Percentiles rank a stretch among this genome's conserved stretches.
Conservation (phyloP, 306 rosid genomes). For the Glycine soja region DNA sequence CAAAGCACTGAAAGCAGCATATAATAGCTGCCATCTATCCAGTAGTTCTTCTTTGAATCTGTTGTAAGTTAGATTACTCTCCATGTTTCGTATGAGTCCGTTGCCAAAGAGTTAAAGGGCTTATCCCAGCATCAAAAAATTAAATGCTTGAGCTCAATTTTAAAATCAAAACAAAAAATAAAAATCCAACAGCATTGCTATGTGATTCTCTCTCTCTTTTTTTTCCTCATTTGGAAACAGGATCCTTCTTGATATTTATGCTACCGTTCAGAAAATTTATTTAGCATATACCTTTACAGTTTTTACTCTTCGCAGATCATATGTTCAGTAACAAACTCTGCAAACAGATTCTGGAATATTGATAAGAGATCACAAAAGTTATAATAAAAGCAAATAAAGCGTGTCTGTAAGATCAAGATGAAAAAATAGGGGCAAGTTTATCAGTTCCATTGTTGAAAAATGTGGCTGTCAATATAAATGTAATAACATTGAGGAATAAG, state of each 20-base stretch:
- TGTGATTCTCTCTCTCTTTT: background rate
- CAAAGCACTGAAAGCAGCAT: background rate
- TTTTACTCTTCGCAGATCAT: too few relatives aligned
- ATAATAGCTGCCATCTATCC: background rate
- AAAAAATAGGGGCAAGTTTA: constrained; percentile 5
- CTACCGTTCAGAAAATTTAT: too few relatives aligned
- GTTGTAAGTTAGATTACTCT: background rate
- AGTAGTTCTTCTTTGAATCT: background rate
- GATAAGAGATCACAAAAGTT: background rate
- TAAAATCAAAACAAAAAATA: background rate
- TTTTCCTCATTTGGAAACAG: background rate
- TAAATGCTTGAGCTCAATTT: background rate
- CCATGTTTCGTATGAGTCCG: background rate
- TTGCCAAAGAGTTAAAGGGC: background rate
- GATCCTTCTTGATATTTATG: background rate
- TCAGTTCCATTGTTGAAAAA: constrained; percentile 45
- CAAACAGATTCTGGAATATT: background rate
- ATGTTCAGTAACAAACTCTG: background rate
- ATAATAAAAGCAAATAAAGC: constrained; percentile 7
- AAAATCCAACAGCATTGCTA: background rate
- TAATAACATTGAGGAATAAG: constrained; percentile 8
- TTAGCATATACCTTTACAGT: too few relatives aligned
- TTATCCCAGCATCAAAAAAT: background rate
- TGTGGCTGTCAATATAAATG: constrained; percentile 39
- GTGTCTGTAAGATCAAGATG: background rate